phyloP scores from a whole-genome alignment of 371 early-diverging fungal genomes.

The Mucor mucedo region DNA sequence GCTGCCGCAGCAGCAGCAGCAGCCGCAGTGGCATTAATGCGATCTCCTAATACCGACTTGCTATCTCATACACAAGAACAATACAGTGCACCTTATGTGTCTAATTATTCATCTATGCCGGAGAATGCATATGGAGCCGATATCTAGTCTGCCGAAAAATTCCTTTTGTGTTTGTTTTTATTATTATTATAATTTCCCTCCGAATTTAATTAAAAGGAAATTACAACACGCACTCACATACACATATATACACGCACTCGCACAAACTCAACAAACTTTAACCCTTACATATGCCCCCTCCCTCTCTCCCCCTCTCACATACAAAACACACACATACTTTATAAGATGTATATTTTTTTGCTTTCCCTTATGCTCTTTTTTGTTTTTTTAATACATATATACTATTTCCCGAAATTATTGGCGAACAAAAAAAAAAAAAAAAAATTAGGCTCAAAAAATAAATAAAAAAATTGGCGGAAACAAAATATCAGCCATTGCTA shows the following conservation, averaged over 20 bases:
- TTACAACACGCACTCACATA: neutral
- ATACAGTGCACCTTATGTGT: neutral
- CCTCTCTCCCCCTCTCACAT: neutral
- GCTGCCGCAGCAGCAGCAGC: slow-evolving; percentile 24
- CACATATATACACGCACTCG: no score
- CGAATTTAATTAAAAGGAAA: slow-evolving; percentile 6
- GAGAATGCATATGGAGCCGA: slow-evolving; percentile 27
- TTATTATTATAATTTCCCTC: slow-evolving; percentile 1
- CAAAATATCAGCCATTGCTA: no score
- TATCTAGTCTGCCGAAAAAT: slow-evolving; percentile 16
- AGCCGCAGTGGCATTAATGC: slow-evolving; percentile 28
- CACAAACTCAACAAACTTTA: neutral
- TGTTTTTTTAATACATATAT: slow-evolving; percentile 9
- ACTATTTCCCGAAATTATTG: neutral
- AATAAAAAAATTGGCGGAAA: no score
- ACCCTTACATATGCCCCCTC: neutral
- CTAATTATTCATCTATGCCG: slow-evolving; percentile 13
- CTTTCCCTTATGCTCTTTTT: slow-evolving; percentile 1
- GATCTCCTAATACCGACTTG: slow-evolving; percentile 23
- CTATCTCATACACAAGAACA: slow-evolving; percentile 23
- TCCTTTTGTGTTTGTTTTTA: slow-evolving; percentile 1
- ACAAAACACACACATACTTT: neutral
- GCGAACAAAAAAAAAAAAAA: neutral
- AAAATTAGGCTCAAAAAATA: neutral
- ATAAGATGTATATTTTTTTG: neutral